Base-by-base conservation (phyloP, 495 filamentous ascomycete species). In the Thermochaetoides thermophila region DNA sequence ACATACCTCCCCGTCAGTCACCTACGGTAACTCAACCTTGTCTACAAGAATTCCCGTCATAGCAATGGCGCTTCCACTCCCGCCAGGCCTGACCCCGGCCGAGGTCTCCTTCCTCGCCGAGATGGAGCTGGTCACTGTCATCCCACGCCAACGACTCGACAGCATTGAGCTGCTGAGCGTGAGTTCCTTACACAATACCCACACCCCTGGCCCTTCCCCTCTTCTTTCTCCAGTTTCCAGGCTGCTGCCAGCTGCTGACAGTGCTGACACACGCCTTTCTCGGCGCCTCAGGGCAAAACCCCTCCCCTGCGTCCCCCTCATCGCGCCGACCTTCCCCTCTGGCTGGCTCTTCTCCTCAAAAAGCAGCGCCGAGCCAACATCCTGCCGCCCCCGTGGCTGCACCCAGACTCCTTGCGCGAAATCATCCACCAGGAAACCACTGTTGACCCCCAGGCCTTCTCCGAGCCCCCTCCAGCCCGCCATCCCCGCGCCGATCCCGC, bases 301-400 rank as follows among this genome's bases (percentile, higher is more conserved):
- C 73, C 76, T 20, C 55, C 71, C 27, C 73, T 97, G 29, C 68
- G 68, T 18, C 89, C 89, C 7, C 86, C 89, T 0, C 77, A 84
- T 42, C 76, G 85, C 44, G 69, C 78, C 37, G 57, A 76, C 18
- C 54, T 96, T 27, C 89, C 89, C 10, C 74, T 96, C 49, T 96
- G 91, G 91, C 79, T 96, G 29, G 89, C 91, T n/a, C 72, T 96
- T 31, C 77, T 95, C 34, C 77, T 97, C 32, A 95, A 97, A 59
- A 82, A 84, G 40, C 91, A 97, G 62, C 74, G 78, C 21, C 76
- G 87, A 48, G 87, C 85, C 51, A 92, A 94, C 60, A 95, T 96
- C 53, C 59, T 85, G 25, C 81, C 89, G 0, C 89, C 89, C 0
- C 55, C 80, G 31, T 97, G 89, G 89, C 73, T 97, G 8, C 69